Evolutionary conservation across 2,329 filamentous ascomycete genomes (phyloP).

Genomic region (Epichloe scottii): DNA sequence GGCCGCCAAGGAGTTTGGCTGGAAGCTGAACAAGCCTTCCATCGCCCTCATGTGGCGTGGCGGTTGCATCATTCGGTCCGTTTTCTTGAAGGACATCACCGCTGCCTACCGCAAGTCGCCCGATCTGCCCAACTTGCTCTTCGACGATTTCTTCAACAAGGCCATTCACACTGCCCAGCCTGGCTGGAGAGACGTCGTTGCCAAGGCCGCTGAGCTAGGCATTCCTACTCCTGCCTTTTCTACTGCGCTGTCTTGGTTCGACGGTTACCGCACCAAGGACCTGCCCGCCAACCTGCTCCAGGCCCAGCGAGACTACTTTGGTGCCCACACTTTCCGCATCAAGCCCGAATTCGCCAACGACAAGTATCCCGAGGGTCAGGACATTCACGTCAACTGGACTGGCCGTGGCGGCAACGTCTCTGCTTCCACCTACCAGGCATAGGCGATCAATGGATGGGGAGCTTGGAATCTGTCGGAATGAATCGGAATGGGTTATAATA

Average conservation of each 20-base stretch:
- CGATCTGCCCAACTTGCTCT: slow-evolving; percentile 94
- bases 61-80: slow-evolving; percentile 98
- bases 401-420: slow-evolving; percentile 94
- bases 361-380: slow-evolving; percentile 72
- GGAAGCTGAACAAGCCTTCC: slow-evolving; percentile 99
- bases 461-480: background rate
- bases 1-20: slow-evolving; percentile 90
- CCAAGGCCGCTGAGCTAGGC: slow-evolving; percentile 85
- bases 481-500: background rate
- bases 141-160: slow-evolving; percentile 99
- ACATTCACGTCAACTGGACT: slow-evolving; percentile 99
- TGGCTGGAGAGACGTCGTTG: slow-evolving; percentile 83
- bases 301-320: slow-evolving; percentile 99
- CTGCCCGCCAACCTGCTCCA: slow-evolving; percentile 96
- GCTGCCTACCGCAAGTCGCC: slow-evolving; percentile 89
- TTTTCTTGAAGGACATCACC: slow-evolving; percentile 99
- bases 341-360: slow-evolving; percentile 67
- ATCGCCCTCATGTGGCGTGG: slow-evolving; percentile 99
- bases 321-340: slow-evolving; percentile 80
- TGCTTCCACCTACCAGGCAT: slow-evolving; percentile 95
- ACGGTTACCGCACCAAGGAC: slow-evolving; percentile 94
- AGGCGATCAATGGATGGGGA: slow-evolving; percentile 26
- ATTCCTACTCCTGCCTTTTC: slow-evolving; percentile 95
- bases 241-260: slow-evolving; percentile 95
- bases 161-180: slow-evolving; percentile 93